phyloP scores from a whole-genome alignment of 2,329 filamentous ascomycete species.

The Neofusicoccum parvum region DNA sequence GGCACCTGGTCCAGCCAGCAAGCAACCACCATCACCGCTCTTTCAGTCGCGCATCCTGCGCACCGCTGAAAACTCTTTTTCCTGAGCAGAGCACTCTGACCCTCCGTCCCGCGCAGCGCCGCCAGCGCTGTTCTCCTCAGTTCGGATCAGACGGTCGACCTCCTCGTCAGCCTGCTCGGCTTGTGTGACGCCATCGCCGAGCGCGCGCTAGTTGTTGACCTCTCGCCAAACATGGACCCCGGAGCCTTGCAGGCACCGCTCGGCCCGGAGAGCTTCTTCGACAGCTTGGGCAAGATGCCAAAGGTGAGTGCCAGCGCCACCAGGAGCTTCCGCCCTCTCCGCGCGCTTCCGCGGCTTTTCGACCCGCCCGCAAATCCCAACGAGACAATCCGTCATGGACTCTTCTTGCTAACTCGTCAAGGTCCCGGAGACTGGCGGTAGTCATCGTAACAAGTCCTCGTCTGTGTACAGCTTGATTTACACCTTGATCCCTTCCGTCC shows the following conservation, averaged over 20 bases:
- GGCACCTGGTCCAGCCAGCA: background rate
- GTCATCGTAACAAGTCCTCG: slow-evolving; percentile 27
- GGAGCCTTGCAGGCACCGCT: slow-evolving; percentile 2
- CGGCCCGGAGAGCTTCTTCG: background rate
- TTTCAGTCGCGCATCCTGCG: background rate
- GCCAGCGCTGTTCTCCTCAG: background rate
- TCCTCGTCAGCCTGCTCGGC: background rate
- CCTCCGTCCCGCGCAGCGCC: background rate
- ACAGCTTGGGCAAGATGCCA: background rate
- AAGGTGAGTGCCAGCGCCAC: background rate
- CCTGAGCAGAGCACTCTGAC: background rate
- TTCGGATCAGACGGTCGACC: background rate
- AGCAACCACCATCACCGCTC: slow-evolving; percentile 17
- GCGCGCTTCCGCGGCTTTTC: background rate
- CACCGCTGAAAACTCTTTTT: slow-evolving; percentile 1
- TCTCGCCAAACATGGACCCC: slow-evolving; percentile 3
- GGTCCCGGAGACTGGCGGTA: slow-evolving; percentile 17
- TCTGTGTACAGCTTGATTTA: slow-evolving; percentile 48
- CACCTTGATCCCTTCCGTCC: slow-evolving; percentile 57
- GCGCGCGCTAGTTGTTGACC: slow-evolving; percentile 2
- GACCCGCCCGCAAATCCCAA: too few species aligned
- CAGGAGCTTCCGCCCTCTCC: background rate
- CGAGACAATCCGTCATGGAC: too few species aligned
- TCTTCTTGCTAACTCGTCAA: background rate
- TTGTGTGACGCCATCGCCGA: background rate